Conservation (phyloP, 2,329 filamentous ascomycete genomes). For the Neopestalotiopsis clavispora region DNA sequence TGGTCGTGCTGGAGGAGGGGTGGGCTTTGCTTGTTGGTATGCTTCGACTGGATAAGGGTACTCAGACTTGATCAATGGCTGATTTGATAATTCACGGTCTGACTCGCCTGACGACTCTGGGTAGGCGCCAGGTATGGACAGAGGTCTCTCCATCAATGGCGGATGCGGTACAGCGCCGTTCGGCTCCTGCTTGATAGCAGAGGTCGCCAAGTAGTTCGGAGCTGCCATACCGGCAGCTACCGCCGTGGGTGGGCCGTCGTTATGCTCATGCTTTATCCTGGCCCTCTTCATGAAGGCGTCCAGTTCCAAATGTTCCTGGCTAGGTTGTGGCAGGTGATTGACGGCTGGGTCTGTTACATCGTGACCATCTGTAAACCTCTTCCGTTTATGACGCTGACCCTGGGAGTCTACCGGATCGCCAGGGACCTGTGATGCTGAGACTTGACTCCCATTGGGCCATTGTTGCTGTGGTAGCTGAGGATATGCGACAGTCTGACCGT, state of each 20-base stretch:
- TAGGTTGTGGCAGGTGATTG: no score
- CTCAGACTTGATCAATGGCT: neutral
- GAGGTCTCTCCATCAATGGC: neutral
- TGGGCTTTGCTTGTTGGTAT: neutral
- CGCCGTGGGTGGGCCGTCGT: no score
- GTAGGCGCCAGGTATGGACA: neutral
- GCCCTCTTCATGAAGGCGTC: no score
- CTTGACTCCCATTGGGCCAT: neutral
- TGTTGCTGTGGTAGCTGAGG: constrained; percentile 1
- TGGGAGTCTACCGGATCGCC: neutral
- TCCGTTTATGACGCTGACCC: neutral
- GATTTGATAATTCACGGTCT: neutral
- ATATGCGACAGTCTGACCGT: neutral
- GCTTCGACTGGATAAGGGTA: neutral
- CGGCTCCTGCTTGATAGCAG: neutral
- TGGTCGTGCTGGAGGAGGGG: neutral
- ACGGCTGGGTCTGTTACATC: neutral
- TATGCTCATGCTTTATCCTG: no score
- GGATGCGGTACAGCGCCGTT: neutral
- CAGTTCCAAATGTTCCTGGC: no score
- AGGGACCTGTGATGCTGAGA: neutral
- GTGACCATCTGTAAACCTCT: neutral
- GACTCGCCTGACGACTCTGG: neutral
- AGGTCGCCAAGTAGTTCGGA: neutral
- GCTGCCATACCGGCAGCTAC: neutral